A percentile compares a stretch with the other conserved stretches of the same genome.
These are phyloP conservation scores for Leptographium wingfieldii DNA, from an alignment of 2,329 filamentous ascomycete species.

Conservation along the genomic window DNA sequence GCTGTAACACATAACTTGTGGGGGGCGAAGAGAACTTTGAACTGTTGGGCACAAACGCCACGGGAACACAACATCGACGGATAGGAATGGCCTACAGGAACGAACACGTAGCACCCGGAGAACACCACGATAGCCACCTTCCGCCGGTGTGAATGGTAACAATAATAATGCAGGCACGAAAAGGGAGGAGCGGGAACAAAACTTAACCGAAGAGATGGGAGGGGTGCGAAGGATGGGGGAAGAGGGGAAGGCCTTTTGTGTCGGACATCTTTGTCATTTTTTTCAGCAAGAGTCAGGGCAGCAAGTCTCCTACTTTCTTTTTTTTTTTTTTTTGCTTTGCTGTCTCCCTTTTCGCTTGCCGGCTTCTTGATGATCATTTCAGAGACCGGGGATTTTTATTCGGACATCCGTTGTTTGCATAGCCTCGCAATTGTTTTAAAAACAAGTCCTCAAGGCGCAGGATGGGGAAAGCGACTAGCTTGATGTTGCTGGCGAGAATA, in stretches of 20 bases:
- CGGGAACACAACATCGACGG: conserved; percentile 19
- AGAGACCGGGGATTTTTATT: neutral
- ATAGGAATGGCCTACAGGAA: conserved; percentile 10
- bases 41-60: conserved; percentile 14
- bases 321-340: neutral
- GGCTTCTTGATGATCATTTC: neutral
- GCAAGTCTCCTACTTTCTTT: neutral
- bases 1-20: conserved; percentile 24
- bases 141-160: neutral
- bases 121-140: neutral
- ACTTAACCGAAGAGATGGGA: neutral
- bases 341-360: neutral
- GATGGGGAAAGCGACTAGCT: neutral
- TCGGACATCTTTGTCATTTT: neutral
- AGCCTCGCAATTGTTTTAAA: neutral
- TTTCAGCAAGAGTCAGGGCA: neutral
- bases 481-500: neutral
- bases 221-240: neutral
- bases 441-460: neutral
- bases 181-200: neutral
- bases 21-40: conserved; percentile 7
- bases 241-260: neutral
- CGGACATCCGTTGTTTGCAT: neutral
- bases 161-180: neutral
- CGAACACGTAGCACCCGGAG: conserved; percentile 5